Percentiles rank a stretch among this genome's conserved stretches.
These are phyloP conservation scores for Cucumis cinereus DNA, from an alignment of 306 rosid genomes.

Conservation along the genomic window DNA sequence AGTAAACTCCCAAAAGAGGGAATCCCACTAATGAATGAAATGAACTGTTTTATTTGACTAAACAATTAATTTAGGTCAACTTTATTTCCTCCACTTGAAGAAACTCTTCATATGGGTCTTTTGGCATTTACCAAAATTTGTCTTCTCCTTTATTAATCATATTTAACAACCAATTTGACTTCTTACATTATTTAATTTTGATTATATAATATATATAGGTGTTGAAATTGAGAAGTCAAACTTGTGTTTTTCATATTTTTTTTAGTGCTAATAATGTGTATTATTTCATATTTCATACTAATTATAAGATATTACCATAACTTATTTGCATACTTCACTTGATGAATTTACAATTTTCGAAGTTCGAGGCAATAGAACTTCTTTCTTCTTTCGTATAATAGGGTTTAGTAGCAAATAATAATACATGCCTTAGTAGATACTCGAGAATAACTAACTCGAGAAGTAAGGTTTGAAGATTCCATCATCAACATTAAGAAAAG, in stretches of 20 bases:
- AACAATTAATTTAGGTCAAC: background rate
- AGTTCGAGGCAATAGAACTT: no score
- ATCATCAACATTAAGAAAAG: no score
- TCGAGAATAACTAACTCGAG: no score
- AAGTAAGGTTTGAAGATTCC: no score
- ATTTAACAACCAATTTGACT: background rate
- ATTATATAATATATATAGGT: background rate
- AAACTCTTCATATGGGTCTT: background rate
- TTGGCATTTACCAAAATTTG: background rate
- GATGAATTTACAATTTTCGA: no score
- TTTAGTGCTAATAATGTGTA: no score
- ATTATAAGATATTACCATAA: no score
- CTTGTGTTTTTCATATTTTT: background rate
- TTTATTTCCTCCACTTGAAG: background rate
- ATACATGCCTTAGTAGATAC: no score
- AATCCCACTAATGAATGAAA: background rate
- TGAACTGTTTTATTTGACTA: slow-evolving; percentile 3
- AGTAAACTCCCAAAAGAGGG: background rate
- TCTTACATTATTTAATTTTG: background rate
- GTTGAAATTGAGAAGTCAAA: background rate
- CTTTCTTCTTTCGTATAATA: no score
- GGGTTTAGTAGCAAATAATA: no score
- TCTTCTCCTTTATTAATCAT: background rate
- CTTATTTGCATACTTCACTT: no score
- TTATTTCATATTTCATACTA: no score